Conservation (phyloP, 176 grass and related monocot genomes). For the Oryza punctata region DNA sequence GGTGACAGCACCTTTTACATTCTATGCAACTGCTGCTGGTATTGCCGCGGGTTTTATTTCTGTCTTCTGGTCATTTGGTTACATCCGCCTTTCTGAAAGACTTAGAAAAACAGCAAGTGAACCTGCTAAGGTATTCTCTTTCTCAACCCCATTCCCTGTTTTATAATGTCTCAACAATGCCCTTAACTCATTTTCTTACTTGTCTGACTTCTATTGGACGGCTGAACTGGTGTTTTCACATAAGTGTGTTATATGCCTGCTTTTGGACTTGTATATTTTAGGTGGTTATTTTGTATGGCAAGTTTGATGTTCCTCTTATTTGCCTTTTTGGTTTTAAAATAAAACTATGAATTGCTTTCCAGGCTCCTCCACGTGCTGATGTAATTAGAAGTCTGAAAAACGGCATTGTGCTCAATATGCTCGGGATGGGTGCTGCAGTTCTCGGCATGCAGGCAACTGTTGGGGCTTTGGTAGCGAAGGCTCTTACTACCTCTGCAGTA, state of each 20-base stretch:
- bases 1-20: conserved; percentile 76
- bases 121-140: conserved; percentile 74
- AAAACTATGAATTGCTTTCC: conserved; percentile 30
- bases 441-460: conserved; percentile 98
- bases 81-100: conserved; percentile 83
- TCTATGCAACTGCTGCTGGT: conserved; percentile 81
- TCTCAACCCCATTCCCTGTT: neutral
- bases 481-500: conserved; percentile 79
- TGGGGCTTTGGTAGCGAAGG: conserved; percentile 90
- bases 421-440: conserved; percentile 90
- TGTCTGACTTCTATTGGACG: neutral
- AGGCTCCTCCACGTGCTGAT: conserved; percentile 91
- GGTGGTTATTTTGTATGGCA: neutral
- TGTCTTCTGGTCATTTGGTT: conserved; percentile 99
- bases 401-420: conserved; percentile 75
- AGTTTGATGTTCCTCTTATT: conserved; percentile 18
- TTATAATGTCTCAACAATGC: neutral
- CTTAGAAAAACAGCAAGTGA: conserved; percentile 80
- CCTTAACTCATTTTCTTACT: neutral
- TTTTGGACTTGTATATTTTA: neutral
- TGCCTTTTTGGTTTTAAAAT: neutral
- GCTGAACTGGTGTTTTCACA: neutral
- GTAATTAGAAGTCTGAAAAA: conserved; percentile 95
- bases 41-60: conserved; percentile 86
- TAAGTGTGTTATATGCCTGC: neutral